These are phyloP conservation scores for Suillus weaverae DNA, from an alignment of 768 basidiomycete genomes.

Conservation along the genomic window DNA sequence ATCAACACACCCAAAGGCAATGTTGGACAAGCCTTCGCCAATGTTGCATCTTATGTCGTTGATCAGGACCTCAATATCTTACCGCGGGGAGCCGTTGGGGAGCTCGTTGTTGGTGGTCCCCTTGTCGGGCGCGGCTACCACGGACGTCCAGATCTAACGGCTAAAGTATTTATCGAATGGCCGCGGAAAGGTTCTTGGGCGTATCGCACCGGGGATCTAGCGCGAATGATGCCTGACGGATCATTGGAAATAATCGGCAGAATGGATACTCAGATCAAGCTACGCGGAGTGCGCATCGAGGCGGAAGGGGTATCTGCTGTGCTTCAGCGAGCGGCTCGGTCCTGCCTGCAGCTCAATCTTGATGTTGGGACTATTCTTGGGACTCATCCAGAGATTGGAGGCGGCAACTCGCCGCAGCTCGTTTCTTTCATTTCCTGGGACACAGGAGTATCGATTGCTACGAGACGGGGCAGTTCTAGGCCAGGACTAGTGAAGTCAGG, in stretches of 20 bases:
- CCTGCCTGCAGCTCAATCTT: conserved; percentile 24
- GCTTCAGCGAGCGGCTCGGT: conserved; percentile 25
- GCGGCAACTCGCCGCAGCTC: conserved; percentile 37
- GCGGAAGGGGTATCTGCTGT: conserved; percentile 51
- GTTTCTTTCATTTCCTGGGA: conserved; percentile 49
- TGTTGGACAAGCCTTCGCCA: conserved; percentile 43
- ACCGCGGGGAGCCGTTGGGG: conserved; percentile 45
- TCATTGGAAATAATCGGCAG: conserved; percentile 51
- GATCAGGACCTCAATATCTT: conserved; percentile 42
- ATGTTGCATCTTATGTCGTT: conserved; percentile 40
- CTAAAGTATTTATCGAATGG: conserved; percentile 47
- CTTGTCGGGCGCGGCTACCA: conserved; percentile 53
- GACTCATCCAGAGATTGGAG: conserved; percentile 43
- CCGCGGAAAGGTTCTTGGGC: conserved; percentile 40
- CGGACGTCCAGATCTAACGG: conserved; percentile 43
- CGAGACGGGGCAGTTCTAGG: conserved; percentile 33
- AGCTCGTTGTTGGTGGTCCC: conserved; percentile 50
- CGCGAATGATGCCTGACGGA: conserved; percentile 49
- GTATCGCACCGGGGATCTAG: conserved; percentile 53
- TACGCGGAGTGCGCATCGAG: conserved; percentile 55
- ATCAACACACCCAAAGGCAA: conserved; percentile 41
- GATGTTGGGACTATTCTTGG: conserved; percentile 45
- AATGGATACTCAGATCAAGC: conserved; percentile 52
- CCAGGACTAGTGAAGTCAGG: conserved; percentile 31
- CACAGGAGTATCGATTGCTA: conserved; percentile 33